phyloP scores from a whole-genome alignment of 2,329 filamentous ascomycete genomes.

The Lasiodiplodia theobromae region DNA sequence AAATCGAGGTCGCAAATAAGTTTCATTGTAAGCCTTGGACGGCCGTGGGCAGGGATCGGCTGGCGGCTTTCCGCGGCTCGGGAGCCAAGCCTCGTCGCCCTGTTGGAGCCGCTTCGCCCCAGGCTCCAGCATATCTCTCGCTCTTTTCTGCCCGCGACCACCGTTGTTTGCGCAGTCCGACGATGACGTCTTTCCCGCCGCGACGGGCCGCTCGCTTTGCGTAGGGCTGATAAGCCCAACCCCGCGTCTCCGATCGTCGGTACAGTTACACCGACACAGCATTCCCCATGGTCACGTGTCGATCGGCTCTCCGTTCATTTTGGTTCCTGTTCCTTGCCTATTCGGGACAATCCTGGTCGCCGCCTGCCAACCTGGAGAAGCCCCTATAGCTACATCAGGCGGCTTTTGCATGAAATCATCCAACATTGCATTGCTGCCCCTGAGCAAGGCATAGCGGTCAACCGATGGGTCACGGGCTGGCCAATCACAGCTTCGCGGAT shows the following conservation, averaged over 20 bases:
- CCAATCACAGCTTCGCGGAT: constrained; percentile 3
- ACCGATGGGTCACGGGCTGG: neutral
- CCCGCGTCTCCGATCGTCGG: constrained; percentile 21
- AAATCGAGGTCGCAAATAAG: constrained; percentile 27
- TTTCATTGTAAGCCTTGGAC: constrained; percentile 27
- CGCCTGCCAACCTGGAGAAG: neutral
- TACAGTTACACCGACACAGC: constrained; percentile 16
- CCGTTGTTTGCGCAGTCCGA: neutral
- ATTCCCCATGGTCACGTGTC: constrained; percentile 16
- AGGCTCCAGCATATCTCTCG: neutral
- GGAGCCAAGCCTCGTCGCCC: constrained; percentile 12
- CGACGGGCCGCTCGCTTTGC: constrained; percentile 12
- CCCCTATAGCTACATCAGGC: neutral
- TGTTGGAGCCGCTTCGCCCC: constrained; percentile 17
- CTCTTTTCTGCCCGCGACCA: neutral
- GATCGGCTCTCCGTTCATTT: constrained; percentile 12
- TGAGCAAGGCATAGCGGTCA: neutral
- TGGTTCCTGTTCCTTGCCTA: constrained; percentile 9
- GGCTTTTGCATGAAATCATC: neutral
- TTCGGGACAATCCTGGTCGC: constrained; percentile 21
- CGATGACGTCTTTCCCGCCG: constrained; percentile 25
- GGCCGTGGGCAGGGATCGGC: constrained; percentile 25
- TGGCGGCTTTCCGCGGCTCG: constrained; percentile 24
- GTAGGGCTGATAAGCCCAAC: constrained; percentile 13
- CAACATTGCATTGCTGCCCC: neutral